Conservation (phyloP, 1,139 yeast genomes). For the Blastobotrys proliferans region DNA sequence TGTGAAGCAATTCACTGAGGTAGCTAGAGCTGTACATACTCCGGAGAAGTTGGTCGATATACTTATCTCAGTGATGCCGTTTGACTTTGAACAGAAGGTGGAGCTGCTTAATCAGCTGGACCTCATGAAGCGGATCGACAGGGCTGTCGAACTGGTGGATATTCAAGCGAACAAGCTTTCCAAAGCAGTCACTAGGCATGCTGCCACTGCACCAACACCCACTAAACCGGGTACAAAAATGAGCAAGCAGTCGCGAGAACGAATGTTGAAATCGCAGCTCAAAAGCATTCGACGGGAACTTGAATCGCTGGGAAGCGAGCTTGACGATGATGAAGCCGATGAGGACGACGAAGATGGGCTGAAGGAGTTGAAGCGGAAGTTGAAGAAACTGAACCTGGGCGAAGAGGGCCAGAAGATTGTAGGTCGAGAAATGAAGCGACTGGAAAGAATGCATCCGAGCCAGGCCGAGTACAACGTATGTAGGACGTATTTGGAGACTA, state of each 20-base stretch:
- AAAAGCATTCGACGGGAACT: slow-evolving; percentile 29
- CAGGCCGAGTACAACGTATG: slow-evolving; percentile 74
- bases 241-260: slow-evolving; percentile 28
- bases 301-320: slow-evolving; percentile 19
- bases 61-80: slow-evolving; percentile 36
- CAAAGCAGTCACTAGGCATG: slow-evolving; percentile 13
- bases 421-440: slow-evolving; percentile 58
- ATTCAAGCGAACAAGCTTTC: slow-evolving; percentile 16
- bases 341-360: slow-evolving; percentile 34
- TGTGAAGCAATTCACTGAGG: slow-evolving; percentile 12
- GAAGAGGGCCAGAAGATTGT: slow-evolving; percentile 45
- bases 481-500: slow-evolving; percentile 64
- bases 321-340: slow-evolving; percentile 28
- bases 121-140: slow-evolving; percentile 26
- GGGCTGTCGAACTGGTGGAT: slow-evolving; percentile 27
- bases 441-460: slow-evolving; percentile 59
- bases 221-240: slow-evolving; percentile 6
- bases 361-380: slow-evolving; percentile 29
- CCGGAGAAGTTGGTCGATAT: slow-evolving; percentile 36
- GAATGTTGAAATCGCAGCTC: slow-evolving; percentile 27
- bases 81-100: slow-evolving; percentile 31
- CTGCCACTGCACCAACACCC: not conserved
- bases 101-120: slow-evolving; percentile 30
- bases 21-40: slow-evolving; percentile 24
- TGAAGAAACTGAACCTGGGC: slow-evolving; percentile 29